phyloP scores from a whole-genome alignment of 2,329 filamentous ascomycete genomes.

The Sporothrix curviconia region DNA sequence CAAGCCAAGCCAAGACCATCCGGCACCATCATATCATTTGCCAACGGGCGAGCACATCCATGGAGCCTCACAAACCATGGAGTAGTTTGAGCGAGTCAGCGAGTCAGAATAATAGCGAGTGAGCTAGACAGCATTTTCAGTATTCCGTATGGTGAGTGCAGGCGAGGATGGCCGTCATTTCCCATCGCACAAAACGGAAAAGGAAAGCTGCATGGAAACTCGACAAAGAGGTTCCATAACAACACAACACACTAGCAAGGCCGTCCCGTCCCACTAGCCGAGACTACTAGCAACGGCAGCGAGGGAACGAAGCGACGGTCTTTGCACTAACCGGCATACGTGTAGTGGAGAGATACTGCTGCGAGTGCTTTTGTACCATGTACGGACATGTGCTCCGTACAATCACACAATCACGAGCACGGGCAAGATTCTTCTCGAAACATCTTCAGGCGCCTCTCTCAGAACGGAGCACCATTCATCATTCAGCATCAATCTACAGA shows the following conservation, averaged over 20 bases:
- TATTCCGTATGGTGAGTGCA: background rate
- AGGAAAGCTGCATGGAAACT: slow-evolving; percentile 6
- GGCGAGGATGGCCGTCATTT: background rate
- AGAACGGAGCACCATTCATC: background rate
- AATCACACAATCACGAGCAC: too few species aligned
- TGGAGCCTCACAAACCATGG: too few species aligned
- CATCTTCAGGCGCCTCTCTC: background rate
- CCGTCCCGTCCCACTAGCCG: background rate
- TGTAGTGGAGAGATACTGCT: too few species aligned
- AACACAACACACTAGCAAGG: slow-evolving; percentile 2
- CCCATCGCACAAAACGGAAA: background rate
- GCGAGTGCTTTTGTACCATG: too few species aligned
- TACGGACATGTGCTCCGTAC: too few species aligned
- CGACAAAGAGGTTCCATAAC: slow-evolving; percentile 6
- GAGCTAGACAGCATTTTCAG: too few species aligned
- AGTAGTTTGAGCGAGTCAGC: too few species aligned
- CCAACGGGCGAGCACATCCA: too few species aligned
- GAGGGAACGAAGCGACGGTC: too few species aligned
- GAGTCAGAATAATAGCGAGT: too few species aligned
- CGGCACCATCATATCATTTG: background rate
- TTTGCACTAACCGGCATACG: too few species aligned
- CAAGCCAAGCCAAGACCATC: background rate
- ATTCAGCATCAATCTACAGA: background rate
- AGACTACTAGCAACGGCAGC: background rate
- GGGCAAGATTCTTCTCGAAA: too few species aligned